Base-by-base conservation (phyloP, 1,139 yeast species). In the Chernovozyma sophiae-reginae region DNA sequence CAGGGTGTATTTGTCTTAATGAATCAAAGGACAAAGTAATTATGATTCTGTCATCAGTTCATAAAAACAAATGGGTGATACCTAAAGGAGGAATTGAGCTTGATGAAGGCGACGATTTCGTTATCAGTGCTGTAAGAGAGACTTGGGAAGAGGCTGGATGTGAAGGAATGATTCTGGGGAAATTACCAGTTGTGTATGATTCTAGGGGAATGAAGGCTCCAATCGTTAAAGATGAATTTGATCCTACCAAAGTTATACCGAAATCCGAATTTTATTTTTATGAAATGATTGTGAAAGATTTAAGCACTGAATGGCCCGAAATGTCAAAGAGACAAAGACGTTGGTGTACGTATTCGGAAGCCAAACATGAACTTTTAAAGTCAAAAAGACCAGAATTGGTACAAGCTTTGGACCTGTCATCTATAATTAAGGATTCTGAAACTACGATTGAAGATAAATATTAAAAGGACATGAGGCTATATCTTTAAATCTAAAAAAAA, bases 131-230 rank as follows among this genome's bases (percentile, higher is more conserved):
- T 0, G 66, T 74, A 13, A 67, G 99, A 41, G 98, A 92, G 56
- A 86, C 96, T 0, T 92, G 98, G 98, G 98, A 92, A 59, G 99
- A 92, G 58, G 95, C 96, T 0, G 98, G 98, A 0, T 86, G 84
- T 22, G 74, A 74, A 30, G 96, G 96, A 4, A 63, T 57, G 14
- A 70, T 87, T 12, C 49, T 67, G 2, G 48, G 53, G 33, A 69
- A 68, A 42, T 61, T 90, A 32, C 95, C 92, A 0, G 65, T 74
- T 2, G 81, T 86, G 19, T 73, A 72, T 36, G 96, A 87, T 52
- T 67, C 73, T 50, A 59, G 95, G 40, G 87, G 87, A 7, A 68
- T 74, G 28, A 76, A 79, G 56, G 74, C 78, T 3, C 83, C 86
- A 2, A 54, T 65, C 6, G 40, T 65, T 58, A 52, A 53, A 11